Conservation (phyloP, 176 grass and related monocot species). For the Zoysia pacifica region DNA sequence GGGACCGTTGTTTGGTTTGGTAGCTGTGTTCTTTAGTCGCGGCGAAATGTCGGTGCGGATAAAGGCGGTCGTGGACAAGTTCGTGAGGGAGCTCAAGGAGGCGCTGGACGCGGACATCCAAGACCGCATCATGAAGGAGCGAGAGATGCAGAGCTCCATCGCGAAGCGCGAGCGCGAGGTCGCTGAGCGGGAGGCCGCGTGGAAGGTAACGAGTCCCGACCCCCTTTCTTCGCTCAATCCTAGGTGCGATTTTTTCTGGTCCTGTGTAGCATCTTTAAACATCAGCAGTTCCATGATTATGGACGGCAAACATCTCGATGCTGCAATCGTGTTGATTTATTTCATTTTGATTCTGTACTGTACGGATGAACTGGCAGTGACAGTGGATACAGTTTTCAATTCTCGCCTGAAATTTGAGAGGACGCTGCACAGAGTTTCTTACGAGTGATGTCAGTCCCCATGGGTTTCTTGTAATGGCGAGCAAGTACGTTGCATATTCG, state of each 20-base stretch:
- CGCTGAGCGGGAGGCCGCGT: constrained; percentile 77
- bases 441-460: neutral
- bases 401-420: constrained; percentile 13
- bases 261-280: neutral
- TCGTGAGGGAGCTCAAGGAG: constrained; percentile 92
- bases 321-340: neutral
- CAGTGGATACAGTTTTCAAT: neutral
- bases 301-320: neutral
- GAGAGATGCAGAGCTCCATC: constrained; percentile 90
- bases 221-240: neutral
- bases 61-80: constrained; percentile 95
- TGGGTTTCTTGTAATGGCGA: constrained; percentile 22
- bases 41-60: constrained; percentile 74
- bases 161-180: constrained; percentile 82
- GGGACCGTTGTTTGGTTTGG: neutral
- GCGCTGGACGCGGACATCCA: constrained; percentile 94
- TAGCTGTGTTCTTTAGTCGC: neutral
- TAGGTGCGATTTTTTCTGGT: neutral
- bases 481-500: neutral
- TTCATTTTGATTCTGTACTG: neutral
- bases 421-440: constrained; percentile 11
- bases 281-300: constrained; percentile 1
- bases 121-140: constrained; percentile 97
- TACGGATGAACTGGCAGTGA: neutral
- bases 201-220: constrained; percentile 55